These are phyloP conservation scores for Ceratocystis colombiana DNA, from an alignment of 2,329 filamentous ascomycete genomes.

Conservation along the genomic window DNA sequence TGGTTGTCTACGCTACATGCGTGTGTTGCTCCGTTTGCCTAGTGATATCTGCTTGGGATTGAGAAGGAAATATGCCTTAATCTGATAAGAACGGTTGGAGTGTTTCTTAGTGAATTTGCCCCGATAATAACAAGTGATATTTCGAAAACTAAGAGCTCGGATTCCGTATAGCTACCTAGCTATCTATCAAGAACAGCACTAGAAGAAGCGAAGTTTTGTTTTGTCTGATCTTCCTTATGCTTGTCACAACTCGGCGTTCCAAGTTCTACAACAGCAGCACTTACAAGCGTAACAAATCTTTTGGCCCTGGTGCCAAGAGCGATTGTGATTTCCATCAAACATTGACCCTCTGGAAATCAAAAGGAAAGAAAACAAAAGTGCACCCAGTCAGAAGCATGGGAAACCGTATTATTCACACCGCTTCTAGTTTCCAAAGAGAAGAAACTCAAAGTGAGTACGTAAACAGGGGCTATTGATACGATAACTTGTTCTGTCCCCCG, in stretches of 20 bases:
- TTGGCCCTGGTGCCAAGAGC: conserved; percentile 5
- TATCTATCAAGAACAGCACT: not conserved
- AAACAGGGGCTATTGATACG: not conserved
- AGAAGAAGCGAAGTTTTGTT: not conserved
- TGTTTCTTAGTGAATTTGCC: no score
- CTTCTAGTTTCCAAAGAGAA: not conserved
- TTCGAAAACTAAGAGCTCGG: no score
- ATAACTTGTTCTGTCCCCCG: not conserved
- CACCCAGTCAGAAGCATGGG: not conserved
- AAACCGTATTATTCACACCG: conserved; percentile 3
- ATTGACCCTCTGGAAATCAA: not conserved
- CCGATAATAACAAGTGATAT: no score
- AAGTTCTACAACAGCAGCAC: not conserved
- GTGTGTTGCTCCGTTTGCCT: no score
- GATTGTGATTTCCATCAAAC: not conserved
- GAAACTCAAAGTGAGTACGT: no score
- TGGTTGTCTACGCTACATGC: no score
- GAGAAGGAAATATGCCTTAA: no score
- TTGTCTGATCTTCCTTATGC: conserved; percentile 3
- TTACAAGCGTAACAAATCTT: not conserved
- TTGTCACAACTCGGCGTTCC: conserved; percentile 8
- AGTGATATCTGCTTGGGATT: no score
- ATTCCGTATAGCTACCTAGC: no score
- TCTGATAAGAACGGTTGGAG: no score
- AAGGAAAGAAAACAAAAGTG: not conserved